Evolutionary conservation across 2,329 filamentous ascomycete genomes (phyloP).

Genomic region (Reticulascus tulasneorum): DNA sequence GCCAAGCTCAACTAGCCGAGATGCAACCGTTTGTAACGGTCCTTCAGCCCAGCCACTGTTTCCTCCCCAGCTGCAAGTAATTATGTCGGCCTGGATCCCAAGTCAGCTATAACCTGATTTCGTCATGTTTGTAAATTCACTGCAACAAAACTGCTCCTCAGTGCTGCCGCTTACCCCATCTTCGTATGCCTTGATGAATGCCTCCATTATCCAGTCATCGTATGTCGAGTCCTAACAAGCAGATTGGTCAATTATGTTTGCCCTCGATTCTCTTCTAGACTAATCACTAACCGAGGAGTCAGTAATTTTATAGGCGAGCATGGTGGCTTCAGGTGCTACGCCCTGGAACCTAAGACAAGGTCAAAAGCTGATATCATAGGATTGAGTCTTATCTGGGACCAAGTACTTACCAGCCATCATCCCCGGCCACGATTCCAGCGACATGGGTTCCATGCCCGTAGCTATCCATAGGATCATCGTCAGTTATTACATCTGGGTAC

Average conservation of each 20-base stretch:
- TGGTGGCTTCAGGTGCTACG: constrained; percentile 24
- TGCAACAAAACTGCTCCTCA: too few species aligned
- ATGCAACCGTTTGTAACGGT: constrained; percentile 35
- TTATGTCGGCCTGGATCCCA: constrained; percentile 27
- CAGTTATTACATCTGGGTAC: constrained; percentile 22
- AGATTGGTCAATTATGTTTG: too few species aligned
- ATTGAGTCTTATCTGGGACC: too few species aligned
- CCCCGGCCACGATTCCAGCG: constrained; percentile 56
- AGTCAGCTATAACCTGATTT: too few species aligned
- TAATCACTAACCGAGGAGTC: constrained; percentile 3
- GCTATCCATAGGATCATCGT: constrained; percentile 52
- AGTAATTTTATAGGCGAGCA: constrained; percentile 25
- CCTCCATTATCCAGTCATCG: constrained; percentile 34
- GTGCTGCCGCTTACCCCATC: constrained; percentile 32
- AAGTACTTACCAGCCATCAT: constrained; percentile 11
- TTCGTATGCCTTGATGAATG: constrained; percentile 29
- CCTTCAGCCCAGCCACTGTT: constrained; percentile 28
- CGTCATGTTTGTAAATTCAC: too few species aligned
- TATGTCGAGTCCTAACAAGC: too few species aligned
- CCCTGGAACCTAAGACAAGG: constrained; percentile 12
- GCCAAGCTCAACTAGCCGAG: constrained; percentile 39
- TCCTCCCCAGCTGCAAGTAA: constrained; percentile 23
- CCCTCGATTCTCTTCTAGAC: too few species aligned
- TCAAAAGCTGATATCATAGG: neutral
- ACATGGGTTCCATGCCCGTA: constrained; percentile 59